These are phyloP conservation scores for Epichloe uncinata DNA, from an alignment of 2,329 filamentous ascomycete genomes.

Conservation along the genomic window DNA sequence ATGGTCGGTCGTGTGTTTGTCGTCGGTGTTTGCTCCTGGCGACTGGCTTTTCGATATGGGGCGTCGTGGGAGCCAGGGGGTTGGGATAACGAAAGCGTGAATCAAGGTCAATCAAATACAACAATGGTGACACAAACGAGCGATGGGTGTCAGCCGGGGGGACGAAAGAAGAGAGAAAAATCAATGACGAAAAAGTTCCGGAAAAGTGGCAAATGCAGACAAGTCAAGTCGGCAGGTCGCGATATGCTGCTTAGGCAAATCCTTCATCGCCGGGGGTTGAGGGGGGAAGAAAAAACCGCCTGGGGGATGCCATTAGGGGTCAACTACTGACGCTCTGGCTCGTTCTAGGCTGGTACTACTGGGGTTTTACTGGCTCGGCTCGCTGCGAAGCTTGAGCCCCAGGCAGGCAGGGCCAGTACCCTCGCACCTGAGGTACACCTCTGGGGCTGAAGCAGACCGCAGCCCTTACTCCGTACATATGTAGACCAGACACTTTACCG, in stretches of 20 bases:
- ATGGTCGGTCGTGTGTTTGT: background rate
- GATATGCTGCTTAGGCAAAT: background rate
- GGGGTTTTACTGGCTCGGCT: background rate
- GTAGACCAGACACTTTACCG: too few relatives aligned
- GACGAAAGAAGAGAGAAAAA: background rate
- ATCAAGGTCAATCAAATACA: background rate
- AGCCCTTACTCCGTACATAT: too few relatives aligned
- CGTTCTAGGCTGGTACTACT: background rate
- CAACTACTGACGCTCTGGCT: background rate
- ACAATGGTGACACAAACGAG: conserved; percentile 3
- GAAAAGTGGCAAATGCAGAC: background rate
- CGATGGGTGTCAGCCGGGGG: background rate
- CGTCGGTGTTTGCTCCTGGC: background rate
- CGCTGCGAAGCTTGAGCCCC: background rate
- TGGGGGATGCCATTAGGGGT: background rate
- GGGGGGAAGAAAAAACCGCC: background rate
- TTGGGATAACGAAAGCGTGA: conserved; percentile 2
- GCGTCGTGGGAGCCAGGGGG: background rate
- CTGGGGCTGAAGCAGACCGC: background rate
- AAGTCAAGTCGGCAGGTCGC: background rate
- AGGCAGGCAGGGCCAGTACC: too few relatives aligned
- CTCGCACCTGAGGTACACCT: too few relatives aligned
- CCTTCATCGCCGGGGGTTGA: background rate
- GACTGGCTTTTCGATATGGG: conserved; percentile 10
- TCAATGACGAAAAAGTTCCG: background rate